Evolutionary conservation across 2,329 filamentous ascomycete species (phyloP).

Genomic region (Colletotrichum sidae): DNA sequence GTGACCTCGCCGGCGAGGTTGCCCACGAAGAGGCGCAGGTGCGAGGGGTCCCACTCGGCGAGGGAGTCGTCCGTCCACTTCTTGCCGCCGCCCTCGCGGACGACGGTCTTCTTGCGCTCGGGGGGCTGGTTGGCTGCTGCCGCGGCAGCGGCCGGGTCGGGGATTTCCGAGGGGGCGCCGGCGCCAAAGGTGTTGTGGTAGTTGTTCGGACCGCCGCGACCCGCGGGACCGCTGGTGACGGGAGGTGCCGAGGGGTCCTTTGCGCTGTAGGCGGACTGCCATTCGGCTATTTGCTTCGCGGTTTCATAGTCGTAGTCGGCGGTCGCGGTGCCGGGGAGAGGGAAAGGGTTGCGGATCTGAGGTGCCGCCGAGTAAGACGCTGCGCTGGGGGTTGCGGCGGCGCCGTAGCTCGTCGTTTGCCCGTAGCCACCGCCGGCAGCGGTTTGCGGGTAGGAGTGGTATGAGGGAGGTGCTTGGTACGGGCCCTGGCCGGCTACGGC

Average conservation of each 20-base stretch:
- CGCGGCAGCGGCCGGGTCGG: constrained; percentile 51
- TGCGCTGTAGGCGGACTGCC: constrained; percentile 84
- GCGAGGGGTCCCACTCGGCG: constrained; percentile 94
- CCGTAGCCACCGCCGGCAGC: constrained; percentile 42
- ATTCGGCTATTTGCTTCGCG: constrained; percentile 92
- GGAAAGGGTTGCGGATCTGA: constrained; percentile 86
- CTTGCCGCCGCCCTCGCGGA: constrained; percentile 89
- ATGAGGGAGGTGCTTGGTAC: constrained; percentile 39
- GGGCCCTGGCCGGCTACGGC: constrained; percentile 34
- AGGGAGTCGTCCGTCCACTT: constrained; percentile 90
- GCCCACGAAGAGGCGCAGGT: constrained; percentile 94
- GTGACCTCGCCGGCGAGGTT: constrained; percentile 98
- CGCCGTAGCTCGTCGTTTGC: constrained; percentile 47
- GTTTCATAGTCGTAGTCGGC: constrained; percentile 78
- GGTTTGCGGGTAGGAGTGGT: constrained; percentile 45
- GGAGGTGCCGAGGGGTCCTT: constrained; percentile 13
- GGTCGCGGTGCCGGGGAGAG: constrained; percentile 64
- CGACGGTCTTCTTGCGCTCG: constrained; percentile 85
- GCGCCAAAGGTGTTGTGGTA: constrained; percentile 40
- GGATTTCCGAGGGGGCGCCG: constrained; percentile 43
- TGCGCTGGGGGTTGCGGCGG: constrained; percentile 42
- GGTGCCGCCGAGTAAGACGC: constrained; percentile 66
- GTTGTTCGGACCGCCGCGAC: constrained; percentile 42
- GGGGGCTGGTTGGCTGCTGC: constrained; percentile 60
- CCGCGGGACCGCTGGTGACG: constrained; percentile 40